phyloP scores from a whole-genome alignment of 768 basidiomycete species.

The Tylopilus sp. region DNA sequence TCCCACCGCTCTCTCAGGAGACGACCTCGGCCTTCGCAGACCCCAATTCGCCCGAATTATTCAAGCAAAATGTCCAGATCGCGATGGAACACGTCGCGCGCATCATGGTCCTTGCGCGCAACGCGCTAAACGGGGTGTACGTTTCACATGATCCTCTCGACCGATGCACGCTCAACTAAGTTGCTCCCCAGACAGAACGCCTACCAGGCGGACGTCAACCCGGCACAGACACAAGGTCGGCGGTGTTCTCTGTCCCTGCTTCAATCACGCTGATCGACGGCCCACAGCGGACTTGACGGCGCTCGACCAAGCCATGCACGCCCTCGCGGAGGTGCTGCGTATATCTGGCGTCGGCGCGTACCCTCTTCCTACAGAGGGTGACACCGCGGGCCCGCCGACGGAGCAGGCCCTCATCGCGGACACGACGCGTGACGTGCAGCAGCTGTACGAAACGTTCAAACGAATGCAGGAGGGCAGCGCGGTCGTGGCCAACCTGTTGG shows the following conservation, averaged over 20 bases:
- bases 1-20: conserved; percentile 26
- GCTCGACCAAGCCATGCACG: conserved; percentile 48
- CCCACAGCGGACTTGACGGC: conserved; percentile 43
- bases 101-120: conserved; percentile 47
- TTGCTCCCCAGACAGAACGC: conserved; percentile 64
- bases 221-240: conserved; percentile 54
- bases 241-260: not conserved
- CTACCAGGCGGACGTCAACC: conserved; percentile 52
- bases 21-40: conserved; percentile 34
- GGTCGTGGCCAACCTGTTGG: conserved; percentile 45
- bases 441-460: conserved; percentile 48
- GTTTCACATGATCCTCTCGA: conserved; percentile 15
- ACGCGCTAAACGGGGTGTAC: conserved; percentile 52
- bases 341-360: conserved; percentile 66
- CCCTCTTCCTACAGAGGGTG: conserved; percentile 39
- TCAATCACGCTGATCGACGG: not conserved
- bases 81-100: conserved; percentile 48
- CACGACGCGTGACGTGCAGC: conserved; percentile 40
- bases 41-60: conserved; percentile 55
- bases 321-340: conserved; percentile 47
- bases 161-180: not conserved
- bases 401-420: conserved; percentile 47
- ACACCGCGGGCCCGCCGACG: conserved; percentile 30
- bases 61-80: conserved; percentile 54
- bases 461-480: conserved; percentile 54